Percentiles rank a stretch among this genome's conserved stretches.
Conservation (phyloP, 116 monocot genomes). For the Cymodocea nodosa region DNA sequence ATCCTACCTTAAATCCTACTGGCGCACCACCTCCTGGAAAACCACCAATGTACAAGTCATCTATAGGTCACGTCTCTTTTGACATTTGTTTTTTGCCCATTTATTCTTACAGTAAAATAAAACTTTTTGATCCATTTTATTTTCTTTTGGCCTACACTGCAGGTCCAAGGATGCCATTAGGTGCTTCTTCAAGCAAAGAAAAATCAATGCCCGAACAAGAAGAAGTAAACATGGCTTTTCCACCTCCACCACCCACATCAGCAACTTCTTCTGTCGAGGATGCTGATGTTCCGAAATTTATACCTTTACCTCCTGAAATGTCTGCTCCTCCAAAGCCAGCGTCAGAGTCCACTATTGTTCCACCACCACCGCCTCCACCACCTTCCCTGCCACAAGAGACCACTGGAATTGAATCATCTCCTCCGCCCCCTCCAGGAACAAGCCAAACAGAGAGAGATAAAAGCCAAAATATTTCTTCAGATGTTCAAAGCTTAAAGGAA, state of each 20-base stretch:
- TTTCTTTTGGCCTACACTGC: background rate
- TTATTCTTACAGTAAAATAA: too few species aligned
- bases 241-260: slow-evolving; percentile 71
- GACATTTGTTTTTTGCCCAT: background rate
- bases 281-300: slow-evolving; percentile 26
- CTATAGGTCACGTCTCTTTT: slow-evolving; percentile 44
- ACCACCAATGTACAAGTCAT: slow-evolving; percentile 97
- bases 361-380: slow-evolving; percentile 53
- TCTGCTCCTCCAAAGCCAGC: slow-evolving; percentile 44
- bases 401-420: slow-evolving; percentile 21
- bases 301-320: slow-evolving; percentile 60
- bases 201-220: slow-evolving; percentile 47
- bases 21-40: slow-evolving; percentile 99
- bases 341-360: slow-evolving; percentile 29
- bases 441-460: slow-evolving; percentile 15
- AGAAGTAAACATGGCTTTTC: slow-evolving; percentile 39
- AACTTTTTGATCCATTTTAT: too few species aligned
- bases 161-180: slow-evolving; percentile 61
- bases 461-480: slow-evolving; percentile 18
- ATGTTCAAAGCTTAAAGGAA: slow-evolving; percentile 31
- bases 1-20: slow-evolving; percentile 93
- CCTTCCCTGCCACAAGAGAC: slow-evolving; percentile 49
- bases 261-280: slow-evolving; percentile 42
- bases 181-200: slow-evolving; percentile 35
- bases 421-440: slow-evolving; percentile 45